Evolutionary conservation across 2,329 filamentous ascomycete genomes (phyloP), one percentile per base, ranked within the genome.

Genomic region (Periconia sp.): DNA sequence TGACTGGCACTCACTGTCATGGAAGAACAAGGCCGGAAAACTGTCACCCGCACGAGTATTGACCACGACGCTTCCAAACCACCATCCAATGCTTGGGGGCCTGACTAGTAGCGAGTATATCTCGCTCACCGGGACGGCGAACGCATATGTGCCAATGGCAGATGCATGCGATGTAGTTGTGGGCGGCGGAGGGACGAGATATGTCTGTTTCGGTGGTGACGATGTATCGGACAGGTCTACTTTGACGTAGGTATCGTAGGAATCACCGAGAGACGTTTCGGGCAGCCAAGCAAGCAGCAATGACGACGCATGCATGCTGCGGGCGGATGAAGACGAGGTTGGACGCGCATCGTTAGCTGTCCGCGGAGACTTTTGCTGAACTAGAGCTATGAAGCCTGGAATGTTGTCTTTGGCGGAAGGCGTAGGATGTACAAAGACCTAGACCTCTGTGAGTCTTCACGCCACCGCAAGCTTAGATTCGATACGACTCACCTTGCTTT

Each of bases 401-500:
- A 99, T 95, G 57, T 99, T 99, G 75, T 99, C 94, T 74, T 92
- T 96, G 43, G 92, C 82, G 1, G 90, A 95, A 1, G 92, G 88
- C 1, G 91, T 91, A 1, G 94, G 94, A 69, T 99, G 94, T 30
- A 99, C 86, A 67, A 97, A 99, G 68, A 99, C 94, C 87, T 92
- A 17, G 36, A 25, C 18, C 40, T 35, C 50, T 43, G 47, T 58
- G 30, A 59, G 49, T 42, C 33, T 52, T 43, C 52, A 51, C 54
- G 56, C 54, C 54, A 61, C 55, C 21, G 15, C n/a, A 22, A 12
- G 23, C 30, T 7, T 30, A 33, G 13, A 19, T 21, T 7, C 4
- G n/a, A 24, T 16, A 26, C 10, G 21, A 63, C 76, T 33, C 61
- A 89, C 88, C 80, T 97, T 99, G 86, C 91, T 96, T 76, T 99